Percentiles rank a stretch among this genome's conserved stretches.
Evolutionary conservation across 176 grass and related monocot genomes (phyloP).

Genomic region (Juncus inflexus): DNA sequence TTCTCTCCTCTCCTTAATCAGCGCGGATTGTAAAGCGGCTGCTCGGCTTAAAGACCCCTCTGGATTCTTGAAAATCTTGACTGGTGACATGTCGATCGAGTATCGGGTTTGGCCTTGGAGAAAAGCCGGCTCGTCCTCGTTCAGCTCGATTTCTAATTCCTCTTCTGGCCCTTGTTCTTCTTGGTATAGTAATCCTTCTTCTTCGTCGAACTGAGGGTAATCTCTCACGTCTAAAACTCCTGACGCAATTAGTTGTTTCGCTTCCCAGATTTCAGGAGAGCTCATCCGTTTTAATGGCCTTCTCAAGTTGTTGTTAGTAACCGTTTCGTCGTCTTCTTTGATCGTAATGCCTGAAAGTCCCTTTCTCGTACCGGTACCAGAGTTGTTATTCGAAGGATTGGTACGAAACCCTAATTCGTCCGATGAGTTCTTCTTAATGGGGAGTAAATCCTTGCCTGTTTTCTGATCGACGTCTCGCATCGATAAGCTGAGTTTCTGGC

Average conservation of each 20-base stretch:
- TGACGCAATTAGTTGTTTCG: conserved; percentile 77
- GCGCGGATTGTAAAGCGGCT: conserved; percentile 77
- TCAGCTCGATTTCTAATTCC: conserved; percentile 86
- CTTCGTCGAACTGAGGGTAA: conserved; percentile 75
- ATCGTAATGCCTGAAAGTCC: conserved; percentile 86
- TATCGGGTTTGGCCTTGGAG: conserved; percentile 78
- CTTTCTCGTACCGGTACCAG: conserved; percentile 32
- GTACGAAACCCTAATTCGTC: conserved; percentile 37
- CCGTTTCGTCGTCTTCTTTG: conserved; percentile 59
- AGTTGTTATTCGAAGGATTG: conserved; percentile 36
- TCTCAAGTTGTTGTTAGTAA: conserved; percentile 28
- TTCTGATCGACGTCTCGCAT: conserved; percentile 89
- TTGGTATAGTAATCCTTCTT: conserved; percentile 78
- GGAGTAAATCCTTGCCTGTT: conserved; percentile 73
- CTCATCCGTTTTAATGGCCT: conserved; percentile 72
- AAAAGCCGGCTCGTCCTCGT: conserved; percentile 90
- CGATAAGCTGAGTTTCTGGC: conserved; percentile 64
- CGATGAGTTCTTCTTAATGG: conserved; percentile 38
- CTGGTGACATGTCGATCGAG: conserved; percentile 86
- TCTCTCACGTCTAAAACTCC: conserved; percentile 67
- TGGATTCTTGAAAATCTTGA: conserved; percentile 96
- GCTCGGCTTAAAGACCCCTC: conserved; percentile 90
- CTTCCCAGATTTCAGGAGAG: conserved; percentile 92
- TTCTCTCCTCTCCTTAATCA: conserved; percentile 92
- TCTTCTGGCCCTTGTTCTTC: conserved; percentile 74